Evolutionary conservation across 176 grass and related monocot genomes (phyloP), one percentile per base, ranked within the genome.

Genomic region (Tillandsia leiboldiana): DNA sequence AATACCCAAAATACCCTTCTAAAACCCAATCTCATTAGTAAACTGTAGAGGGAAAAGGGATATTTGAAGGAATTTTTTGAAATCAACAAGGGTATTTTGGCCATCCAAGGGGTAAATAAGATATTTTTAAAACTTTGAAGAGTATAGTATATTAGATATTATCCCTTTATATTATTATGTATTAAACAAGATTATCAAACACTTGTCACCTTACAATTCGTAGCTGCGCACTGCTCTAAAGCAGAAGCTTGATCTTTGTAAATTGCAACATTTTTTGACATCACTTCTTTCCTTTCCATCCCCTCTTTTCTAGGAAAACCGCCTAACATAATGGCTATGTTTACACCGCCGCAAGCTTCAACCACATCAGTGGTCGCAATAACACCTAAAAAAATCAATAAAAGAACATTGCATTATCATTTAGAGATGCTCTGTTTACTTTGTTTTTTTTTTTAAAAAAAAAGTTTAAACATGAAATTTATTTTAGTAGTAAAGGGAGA

Each of bases 221-320:
- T 74, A 22, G 90, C 90, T 51, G 90, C 86, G 56, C 82, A 67
- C 59, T 82, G 50, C 72, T 90, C 87, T 66, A 96, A 48, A 28
- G 81, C 81, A 9, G 72, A 70, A 67, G 84, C 91, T 69, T 90
- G 90, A 12, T 63, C 77, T 71, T 74, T 90, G 87, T 87, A 96
- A 59, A 85, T 88, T 6, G 82, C 10, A 6, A 85, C 87, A 79
- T 96, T 87, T 66, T 86, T 87, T 66, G 73, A 68, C 53, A 90
- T 81, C 51, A 96, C 65, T 26, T 90, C 81, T 53, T 87, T 96
- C 67, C 87, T 83, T 78, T 90, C 77, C 87, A 90, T 96, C 63
- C 87, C 91, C 61, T 87, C 73, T 65, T 26, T 79, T 78, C 87
- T 83, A 59, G 76, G 84, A 69, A 50, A 83, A 1, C 91, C 87